Evolutionary conservation across 1,139 yeast species (phyloP).

Genomic region (Pneumocystis jirovecii): DNA sequence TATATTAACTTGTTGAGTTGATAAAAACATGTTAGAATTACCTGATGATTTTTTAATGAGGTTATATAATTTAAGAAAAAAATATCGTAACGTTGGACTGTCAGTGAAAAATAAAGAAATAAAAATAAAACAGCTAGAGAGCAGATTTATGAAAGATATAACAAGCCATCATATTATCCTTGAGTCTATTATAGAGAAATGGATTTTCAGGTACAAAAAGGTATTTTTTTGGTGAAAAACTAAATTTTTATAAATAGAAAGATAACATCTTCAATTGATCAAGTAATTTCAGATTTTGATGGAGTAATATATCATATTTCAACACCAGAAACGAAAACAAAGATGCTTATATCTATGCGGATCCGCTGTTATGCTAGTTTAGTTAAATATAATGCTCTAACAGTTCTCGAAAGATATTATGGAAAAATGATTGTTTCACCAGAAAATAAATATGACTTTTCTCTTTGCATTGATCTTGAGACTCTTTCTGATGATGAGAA

Average conservation of each 20-base stretch:
- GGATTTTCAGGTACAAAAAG: background rate
- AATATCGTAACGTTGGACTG: background rate
- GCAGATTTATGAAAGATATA: background rate
- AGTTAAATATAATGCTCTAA: conserved; percentile 43
- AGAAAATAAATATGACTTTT: conserved; percentile 73
- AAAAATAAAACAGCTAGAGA: background rate
- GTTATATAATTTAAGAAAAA: background rate
- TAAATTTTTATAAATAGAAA: conserved; percentile 21
- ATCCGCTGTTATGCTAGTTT: conserved; percentile 69
- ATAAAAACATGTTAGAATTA: background rate
- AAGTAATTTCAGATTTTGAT: conserved; percentile 87
- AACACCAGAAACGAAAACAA: conserved; percentile 55
- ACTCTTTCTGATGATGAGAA: conserved; percentile 19
- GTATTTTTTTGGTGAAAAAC: background rate
- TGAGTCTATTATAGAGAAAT: background rate
- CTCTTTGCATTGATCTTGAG: conserved; percentile 52
- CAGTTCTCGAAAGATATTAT: conserved; percentile 30
- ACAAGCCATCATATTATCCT: background rate
- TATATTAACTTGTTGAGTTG: background rate
- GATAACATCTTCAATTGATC: conserved; percentile 54
- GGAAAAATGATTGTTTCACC: conserved; percentile 27
- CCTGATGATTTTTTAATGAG: background rate
- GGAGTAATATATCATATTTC: conserved; percentile 87
- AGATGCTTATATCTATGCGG: conserved; percentile 52
- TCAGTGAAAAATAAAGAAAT: background rate